Conservation (phyloP, 2,329 filamentous ascomycete species). For the Sphaerostilbella broomeana region DNA sequence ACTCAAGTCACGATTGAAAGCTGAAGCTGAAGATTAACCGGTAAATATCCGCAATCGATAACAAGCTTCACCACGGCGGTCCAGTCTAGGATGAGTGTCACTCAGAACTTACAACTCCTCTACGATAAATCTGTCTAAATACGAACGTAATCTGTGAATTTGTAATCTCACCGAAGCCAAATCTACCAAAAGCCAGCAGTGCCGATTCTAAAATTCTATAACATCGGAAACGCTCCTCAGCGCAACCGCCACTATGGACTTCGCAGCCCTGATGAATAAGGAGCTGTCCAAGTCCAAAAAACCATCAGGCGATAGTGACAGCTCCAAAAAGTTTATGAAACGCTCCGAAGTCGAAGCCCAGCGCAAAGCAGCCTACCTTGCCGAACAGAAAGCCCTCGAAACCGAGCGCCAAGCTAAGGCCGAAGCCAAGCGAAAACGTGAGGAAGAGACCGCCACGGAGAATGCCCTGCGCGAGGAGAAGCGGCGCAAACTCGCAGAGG, state of each 20-base stretch:
- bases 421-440: constrained; percentile 76
- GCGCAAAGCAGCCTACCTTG: constrained; percentile 70
- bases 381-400: constrained; percentile 71
- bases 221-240: background rate
- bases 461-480: constrained; percentile 72
- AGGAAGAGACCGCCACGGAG: constrained; percentile 74
- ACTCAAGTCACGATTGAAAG: no score
- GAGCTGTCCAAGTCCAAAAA: constrained; percentile 80
- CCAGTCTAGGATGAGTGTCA: background rate
- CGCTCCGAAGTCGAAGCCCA: constrained; percentile 81
- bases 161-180: no score
- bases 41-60: constrained; percentile 25
- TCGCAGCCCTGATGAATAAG: constrained; percentile 85
- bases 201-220: background rate
- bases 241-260: constrained; percentile 64
- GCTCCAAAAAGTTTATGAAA: constrained; percentile 76
- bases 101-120: no score
- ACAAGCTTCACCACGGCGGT: background rate
- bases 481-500: constrained; percentile 70
- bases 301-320: constrained; percentile 31
- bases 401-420: constrained; percentile 62
- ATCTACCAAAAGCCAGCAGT: no score
- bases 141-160: no score
- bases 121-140: no score
- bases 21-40: constrained; percentile 18